Base-by-base conservation (phyloP, 352 stramenopile genomes). In the Globisporangium acanthophoron region DNA sequence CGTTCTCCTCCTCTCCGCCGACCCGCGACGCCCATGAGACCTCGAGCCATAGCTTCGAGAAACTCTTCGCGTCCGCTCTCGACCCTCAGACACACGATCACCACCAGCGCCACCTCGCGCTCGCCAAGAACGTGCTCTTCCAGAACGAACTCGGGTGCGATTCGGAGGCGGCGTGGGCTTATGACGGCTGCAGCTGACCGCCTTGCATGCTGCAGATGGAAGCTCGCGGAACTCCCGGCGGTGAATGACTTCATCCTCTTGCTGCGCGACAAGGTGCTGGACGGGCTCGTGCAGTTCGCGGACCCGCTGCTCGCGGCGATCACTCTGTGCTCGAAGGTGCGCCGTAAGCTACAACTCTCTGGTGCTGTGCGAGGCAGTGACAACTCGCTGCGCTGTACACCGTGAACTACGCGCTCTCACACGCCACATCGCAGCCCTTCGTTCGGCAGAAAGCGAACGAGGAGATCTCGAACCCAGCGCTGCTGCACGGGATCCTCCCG, bases 41-140 rank as follows among this genome's bases (percentile, higher is more conserved):
- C 1, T 67, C 66, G n/a, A 43, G 66, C 24, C 54, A 87, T 27
- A 68, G 62, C 40, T 90, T 92, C 62, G 61, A 73, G 35, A 92
- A 90, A 67, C 70, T 92, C 45, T 90, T 90, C 46, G 63, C 60
- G 29, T 83, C 76, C 1, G 65, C 87, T 27, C 52, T 48, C 12
- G 79, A 92, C 50, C 78, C 69, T 11, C 77, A 92, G 73, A 91
- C 82, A 20, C 61, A 60, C n/a, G 72, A 77, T 4, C 75, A 85
- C 24, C 78, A 90, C 58, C 74, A 76, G 47, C 70, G 82, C 33
- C 80, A 94, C 39, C 67, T 91, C 49, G 85, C 85, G 21, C 70
- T 92, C 27, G 75, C 80, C 35, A 88, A 91, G 67, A 83, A 88
- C 39, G 71, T 90, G n/a, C 64, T 92, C 29, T 87, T 85, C 55